These are phyloP conservation scores for Dacryopinax primogenitus DNA, from an alignment of 768 basidiomycete genomes.

Conservation along the genomic window DNA sequence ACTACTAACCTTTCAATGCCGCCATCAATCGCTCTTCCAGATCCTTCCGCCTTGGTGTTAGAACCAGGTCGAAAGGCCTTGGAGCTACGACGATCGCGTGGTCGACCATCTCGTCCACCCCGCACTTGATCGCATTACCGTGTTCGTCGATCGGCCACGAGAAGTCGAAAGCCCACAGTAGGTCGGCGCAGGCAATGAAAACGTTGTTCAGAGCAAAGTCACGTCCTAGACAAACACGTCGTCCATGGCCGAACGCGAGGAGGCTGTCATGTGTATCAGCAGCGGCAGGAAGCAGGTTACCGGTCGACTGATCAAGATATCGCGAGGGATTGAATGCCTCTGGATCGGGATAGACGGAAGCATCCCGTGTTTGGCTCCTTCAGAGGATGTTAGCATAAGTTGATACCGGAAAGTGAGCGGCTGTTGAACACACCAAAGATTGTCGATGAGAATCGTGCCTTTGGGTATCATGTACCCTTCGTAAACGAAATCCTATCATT, in stretches of 20 bases:
- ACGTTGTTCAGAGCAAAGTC: neutral
- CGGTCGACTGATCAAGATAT: neutral
- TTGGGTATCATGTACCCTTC: conserved; percentile 14
- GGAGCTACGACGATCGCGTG: neutral
- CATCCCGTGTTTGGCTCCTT: neutral
- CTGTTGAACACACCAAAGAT: conserved; percentile 18
- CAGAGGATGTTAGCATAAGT: neutral
- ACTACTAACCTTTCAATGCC: neutral
- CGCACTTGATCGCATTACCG: conserved; percentile 21
- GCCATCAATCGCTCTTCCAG: neutral
- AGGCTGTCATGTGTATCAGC: neutral
- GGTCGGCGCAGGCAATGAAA: neutral
- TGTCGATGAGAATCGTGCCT: conserved; percentile 13
- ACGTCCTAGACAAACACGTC: neutral
- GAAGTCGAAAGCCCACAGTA: neutral
- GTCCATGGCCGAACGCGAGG: neutral
- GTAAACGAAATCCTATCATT: conserved; percentile 1
- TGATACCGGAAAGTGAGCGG: neutral
- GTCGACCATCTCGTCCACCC: neutral
- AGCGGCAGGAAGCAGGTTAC: neutral
- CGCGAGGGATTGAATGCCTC: neutral
- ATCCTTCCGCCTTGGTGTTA: neutral
- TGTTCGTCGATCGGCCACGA: neutral
- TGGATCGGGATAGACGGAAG: neutral
- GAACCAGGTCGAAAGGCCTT: neutral